Conservation (phyloP, 371 early-diverging fungal genomes). For the Furculomyces boomerangus region DNA sequence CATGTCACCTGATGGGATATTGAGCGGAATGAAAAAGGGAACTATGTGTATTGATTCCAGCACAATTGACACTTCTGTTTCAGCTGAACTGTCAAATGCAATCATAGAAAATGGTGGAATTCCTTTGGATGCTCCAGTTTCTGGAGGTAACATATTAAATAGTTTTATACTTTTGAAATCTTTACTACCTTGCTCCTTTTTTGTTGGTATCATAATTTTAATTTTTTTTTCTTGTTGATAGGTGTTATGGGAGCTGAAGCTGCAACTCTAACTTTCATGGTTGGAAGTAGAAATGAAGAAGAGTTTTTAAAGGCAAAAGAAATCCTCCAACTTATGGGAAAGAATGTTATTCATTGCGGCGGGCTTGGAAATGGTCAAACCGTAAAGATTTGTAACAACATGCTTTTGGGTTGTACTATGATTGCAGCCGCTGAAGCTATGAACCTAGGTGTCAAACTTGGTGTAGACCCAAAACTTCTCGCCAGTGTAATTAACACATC, state of each 20-base stretch:
- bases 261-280: slow-evolving; percentile 94
- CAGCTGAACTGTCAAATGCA: slow-evolving; percentile 40
- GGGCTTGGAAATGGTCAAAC: slow-evolving; percentile 73
- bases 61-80: slow-evolving; percentile 70
- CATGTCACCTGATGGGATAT: slow-evolving; percentile 37
- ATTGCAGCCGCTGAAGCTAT: slow-evolving; percentile 83
- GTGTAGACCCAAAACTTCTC: slow-evolving; percentile 77
- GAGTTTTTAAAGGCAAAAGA: slow-evolving; percentile 48
- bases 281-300: slow-evolving; percentile 44
- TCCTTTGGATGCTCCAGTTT: slow-evolving; percentile 91
- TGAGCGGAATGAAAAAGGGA: slow-evolving; percentile 27
- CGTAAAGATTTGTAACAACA: slow-evolving; percentile 95
- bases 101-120: slow-evolving; percentile 35
- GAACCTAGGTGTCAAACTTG: slow-evolving; percentile 67
- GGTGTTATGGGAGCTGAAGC: slow-evolving; percentile 60
- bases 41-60: slow-evolving; percentile 70
- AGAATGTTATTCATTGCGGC: slow-evolving; percentile 86
- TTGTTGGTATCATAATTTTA: not conserved
- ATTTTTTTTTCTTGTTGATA: not conserved
- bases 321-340: slow-evolving; percentile 68
- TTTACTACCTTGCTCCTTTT: not conserved
- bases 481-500: slow-evolving; percentile 74
- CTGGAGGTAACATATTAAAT: slow-evolving; percentile 46
- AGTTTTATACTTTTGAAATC: no score
- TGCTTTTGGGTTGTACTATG: slow-evolving; percentile 88